Conservation (phyloP, 306 rosid genomes). For the Fragaria ananassa region DNA sequence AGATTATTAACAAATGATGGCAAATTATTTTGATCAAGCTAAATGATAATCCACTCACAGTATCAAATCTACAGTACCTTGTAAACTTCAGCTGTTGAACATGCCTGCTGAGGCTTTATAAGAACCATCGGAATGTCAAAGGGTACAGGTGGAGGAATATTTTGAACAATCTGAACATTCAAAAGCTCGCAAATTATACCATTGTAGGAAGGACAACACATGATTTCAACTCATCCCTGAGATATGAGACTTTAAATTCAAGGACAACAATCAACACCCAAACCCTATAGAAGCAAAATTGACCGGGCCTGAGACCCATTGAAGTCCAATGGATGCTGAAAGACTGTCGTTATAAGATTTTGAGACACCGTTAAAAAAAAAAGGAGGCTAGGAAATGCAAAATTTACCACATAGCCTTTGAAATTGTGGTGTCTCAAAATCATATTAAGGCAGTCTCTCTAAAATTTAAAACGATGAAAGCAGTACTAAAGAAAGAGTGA, state of each 20-base stretch:
- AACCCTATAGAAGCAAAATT: background rate
- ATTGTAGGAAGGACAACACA: background rate
- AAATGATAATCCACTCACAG: background rate
- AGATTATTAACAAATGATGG: slow-evolving; percentile 16
- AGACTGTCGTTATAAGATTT: background rate
- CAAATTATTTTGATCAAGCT: slow-evolving; percentile 1
- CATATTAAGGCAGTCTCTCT: background rate
- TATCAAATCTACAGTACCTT: slow-evolving; percentile 53
- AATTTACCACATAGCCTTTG: background rate
- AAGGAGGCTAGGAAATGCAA: background rate
- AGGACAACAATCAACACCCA: background rate
- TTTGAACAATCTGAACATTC: slow-evolving; percentile 61
- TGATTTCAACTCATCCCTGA: background rate
- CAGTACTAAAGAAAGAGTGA: background rate
- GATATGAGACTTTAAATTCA: background rate
- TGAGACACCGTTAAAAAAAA: background rate
- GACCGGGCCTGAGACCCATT: background rate
- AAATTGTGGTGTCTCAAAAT: background rate
- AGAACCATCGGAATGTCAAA: slow-evolving; percentile 87
- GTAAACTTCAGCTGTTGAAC: slow-evolving; percentile 93
- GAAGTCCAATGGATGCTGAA: background rate
- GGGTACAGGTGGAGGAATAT: slow-evolving; percentile 63
- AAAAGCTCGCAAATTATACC: slow-evolving; percentile 11
- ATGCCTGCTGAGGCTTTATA: slow-evolving; percentile 86
- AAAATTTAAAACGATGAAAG: background rate